Evolutionary conservation across 495 filamentous ascomycete species (phyloP).

Genomic region (Cercophora sp.): DNA sequence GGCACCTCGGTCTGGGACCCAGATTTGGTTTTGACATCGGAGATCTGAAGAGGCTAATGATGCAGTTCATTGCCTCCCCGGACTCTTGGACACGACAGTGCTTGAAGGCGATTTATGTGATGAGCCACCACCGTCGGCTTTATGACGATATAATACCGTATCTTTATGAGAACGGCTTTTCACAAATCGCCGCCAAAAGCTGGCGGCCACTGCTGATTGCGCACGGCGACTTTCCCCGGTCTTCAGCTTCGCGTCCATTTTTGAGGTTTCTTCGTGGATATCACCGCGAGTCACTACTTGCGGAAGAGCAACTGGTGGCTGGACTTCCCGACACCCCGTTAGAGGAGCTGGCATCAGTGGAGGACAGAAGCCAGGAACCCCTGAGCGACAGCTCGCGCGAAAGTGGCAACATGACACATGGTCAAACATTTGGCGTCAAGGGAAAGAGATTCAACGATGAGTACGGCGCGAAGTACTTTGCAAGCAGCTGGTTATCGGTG

Average conservation of each 20-base stretch:
- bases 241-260: slow-evolving; percentile 26
- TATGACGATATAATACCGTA: slow-evolving; percentile 59
- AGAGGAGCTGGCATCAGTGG: too few relatives aligned
- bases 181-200: slow-evolving; percentile 45
- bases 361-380: background rate
- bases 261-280: slow-evolving; percentile 34
- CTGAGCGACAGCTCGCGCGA: slow-evolving; percentile 7
- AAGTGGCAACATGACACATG: slow-evolving; percentile 40
- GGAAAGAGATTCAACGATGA: slow-evolving; percentile 54
- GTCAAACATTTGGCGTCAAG: slow-evolving; percentile 41
- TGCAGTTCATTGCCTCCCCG: slow-evolving; percentile 26
- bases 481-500: slow-evolving; percentile 59
- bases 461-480: slow-evolving; percentile 64
- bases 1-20: slow-evolving; percentile 34
- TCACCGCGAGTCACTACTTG: slow-evolving; percentile 13
- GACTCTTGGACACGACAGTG: slow-evolving; percentile 19
- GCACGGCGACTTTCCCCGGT: slow-evolving; percentile 30
- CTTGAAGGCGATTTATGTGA: slow-evolving; percentile 44
- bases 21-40: slow-evolving; percentile 29
- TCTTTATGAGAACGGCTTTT: slow-evolving; percentile 48
- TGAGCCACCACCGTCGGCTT: slow-evolving; percentile 50
- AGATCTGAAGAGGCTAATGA: slow-evolving; percentile 29
- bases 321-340: background rate
- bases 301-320: background rate
- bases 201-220: slow-evolving; percentile 51